These are phyloP conservation scores for Phragmites australis DNA, from an alignment of 176 grass and related monocot genomes.

Conservation along the genomic window DNA sequence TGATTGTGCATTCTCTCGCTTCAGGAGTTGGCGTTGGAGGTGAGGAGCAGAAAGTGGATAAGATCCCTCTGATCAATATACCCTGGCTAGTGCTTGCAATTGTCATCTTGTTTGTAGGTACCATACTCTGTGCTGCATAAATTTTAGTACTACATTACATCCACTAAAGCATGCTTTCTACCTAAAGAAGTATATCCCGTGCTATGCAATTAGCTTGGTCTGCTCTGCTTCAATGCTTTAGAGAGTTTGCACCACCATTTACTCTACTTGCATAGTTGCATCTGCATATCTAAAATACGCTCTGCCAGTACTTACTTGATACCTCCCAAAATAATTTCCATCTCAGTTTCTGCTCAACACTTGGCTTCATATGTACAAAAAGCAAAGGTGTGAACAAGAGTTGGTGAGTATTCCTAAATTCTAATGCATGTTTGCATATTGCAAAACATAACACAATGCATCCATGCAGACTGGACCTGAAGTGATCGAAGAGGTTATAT, in stretches of 20 bases:
- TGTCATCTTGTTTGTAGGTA: conserved; percentile 99
- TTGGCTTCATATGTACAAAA: conserved; percentile 97
- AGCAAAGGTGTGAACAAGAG: conserved; percentile 78
- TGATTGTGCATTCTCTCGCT: conserved; percentile 31
- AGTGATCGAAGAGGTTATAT: conserved; percentile 94
- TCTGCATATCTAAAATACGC: conserved; percentile 13
- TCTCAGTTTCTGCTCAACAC: conserved; percentile 77
- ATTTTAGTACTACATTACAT: not conserved
- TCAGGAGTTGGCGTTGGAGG: conserved; percentile 96
- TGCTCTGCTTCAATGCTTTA: conserved; percentile 6
- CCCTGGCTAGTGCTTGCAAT: conserved; percentile 80
- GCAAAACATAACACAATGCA: conserved; percentile 35
- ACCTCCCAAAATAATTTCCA: not conserved
- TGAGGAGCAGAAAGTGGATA: conserved; percentile 81
- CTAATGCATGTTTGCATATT: conserved; percentile 26
- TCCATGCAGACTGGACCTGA: conserved; percentile 72
- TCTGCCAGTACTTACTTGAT: not conserved
- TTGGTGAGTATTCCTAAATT: conserved; percentile 56
- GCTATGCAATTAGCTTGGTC: not conserved
- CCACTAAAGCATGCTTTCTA: not conserved
- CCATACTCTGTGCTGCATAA: conserved; percentile 57
- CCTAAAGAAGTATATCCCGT: not conserved
- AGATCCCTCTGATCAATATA: conserved; percentile 76
- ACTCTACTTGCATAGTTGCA: not conserved
- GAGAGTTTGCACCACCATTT: not conserved